Percentiles rank a stretch among this genome's conserved stretches.
Conservation (phyloP, 371 early-diverging fungal species). For the Syncephalastrum monosporum region DNA sequence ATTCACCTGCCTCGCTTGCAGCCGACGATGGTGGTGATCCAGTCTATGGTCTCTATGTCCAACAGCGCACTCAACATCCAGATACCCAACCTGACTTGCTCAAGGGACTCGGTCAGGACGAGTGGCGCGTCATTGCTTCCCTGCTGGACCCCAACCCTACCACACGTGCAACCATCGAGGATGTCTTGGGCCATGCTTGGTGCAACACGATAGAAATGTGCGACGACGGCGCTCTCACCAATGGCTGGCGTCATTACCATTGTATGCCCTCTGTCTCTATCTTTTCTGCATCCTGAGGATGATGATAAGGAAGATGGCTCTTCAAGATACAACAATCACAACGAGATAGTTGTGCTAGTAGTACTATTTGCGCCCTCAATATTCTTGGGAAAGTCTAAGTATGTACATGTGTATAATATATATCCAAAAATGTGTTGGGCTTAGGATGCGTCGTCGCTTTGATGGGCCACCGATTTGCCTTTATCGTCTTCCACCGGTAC, state of each 20-base stretch:
- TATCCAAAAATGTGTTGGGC: too few species aligned
- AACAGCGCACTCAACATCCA: conserved; percentile 17
- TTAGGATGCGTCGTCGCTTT: too few species aligned
- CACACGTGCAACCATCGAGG: conserved; percentile 73
- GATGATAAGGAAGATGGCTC: too few species aligned
- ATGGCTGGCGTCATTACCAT: conserved; percentile 33
- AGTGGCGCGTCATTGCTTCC: conserved; percentile 30
- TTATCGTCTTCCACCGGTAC: too few species aligned
- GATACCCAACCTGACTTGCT: not conserved
- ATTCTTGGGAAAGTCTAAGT: too few species aligned
- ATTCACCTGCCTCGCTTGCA: conserved; percentile 37
- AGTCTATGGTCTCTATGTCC: conserved; percentile 23
- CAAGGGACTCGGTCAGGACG: conserved; percentile 18
- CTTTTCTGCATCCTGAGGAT: too few species aligned
- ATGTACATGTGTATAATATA: too few species aligned
- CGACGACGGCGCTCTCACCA: conserved; percentile 28
- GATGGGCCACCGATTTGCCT: too few species aligned
- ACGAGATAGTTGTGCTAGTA: too few species aligned
- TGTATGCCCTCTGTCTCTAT: conserved; percentile 4
- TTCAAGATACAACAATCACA: too few species aligned
- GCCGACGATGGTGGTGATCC: conserved; percentile 31
- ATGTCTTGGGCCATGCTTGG: conserved; percentile 85
- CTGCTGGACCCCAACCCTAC: conserved; percentile 73
- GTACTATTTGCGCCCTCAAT: too few species aligned
- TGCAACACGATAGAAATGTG: conserved; percentile 30